These are phyloP conservation scores for Phtheirospermum japonicum DNA, from an alignment of 257 asterid species.

Conservation along the genomic window DNA sequence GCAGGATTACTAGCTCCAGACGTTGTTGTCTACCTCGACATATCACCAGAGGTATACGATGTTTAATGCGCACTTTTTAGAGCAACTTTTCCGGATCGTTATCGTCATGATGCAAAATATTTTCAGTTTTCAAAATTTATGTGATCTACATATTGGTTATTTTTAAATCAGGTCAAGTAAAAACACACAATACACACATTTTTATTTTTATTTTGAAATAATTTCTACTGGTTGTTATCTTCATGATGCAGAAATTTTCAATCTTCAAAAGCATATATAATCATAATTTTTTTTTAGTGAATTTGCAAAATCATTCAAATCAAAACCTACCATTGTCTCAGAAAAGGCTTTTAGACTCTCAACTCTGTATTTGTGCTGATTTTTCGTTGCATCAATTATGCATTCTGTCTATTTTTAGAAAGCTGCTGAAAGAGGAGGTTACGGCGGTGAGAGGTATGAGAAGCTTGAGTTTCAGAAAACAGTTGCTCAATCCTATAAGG, in stretches of 20 bases:
- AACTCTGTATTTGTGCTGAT: slow-evolving; percentile 6
- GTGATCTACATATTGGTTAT: not conserved
- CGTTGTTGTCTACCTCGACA: slow-evolving; percentile 83
- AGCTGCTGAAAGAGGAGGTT: slow-evolving; percentile 97
- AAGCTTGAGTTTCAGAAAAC: slow-evolving; percentile 86
- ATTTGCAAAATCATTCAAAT: not conserved
- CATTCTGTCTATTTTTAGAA: slow-evolving; percentile 36
- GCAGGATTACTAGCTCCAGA: slow-evolving; percentile 90
- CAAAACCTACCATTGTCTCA: not conserved
- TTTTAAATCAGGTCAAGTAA: no score
- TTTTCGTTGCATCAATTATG: slow-evolving; percentile 11
- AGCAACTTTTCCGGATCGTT: slow-evolving; percentile 11
- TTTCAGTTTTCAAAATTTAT: not conserved
- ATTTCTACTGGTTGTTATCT: no score
- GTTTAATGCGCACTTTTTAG: not conserved
- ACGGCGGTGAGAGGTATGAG: slow-evolving; percentile 94
- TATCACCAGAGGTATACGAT: slow-evolving; percentile 77
- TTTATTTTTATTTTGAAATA: no score
- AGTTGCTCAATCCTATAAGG: slow-evolving; percentile 58
- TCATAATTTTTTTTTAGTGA: not conserved
- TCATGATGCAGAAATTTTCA: not conserved
- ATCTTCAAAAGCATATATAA: not conserved
- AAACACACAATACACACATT: no score
- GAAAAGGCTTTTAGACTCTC: not conserved
- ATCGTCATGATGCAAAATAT: not conserved